Conservation (phyloP, 169 alveolate species). For the Babesia sp. region DNA sequence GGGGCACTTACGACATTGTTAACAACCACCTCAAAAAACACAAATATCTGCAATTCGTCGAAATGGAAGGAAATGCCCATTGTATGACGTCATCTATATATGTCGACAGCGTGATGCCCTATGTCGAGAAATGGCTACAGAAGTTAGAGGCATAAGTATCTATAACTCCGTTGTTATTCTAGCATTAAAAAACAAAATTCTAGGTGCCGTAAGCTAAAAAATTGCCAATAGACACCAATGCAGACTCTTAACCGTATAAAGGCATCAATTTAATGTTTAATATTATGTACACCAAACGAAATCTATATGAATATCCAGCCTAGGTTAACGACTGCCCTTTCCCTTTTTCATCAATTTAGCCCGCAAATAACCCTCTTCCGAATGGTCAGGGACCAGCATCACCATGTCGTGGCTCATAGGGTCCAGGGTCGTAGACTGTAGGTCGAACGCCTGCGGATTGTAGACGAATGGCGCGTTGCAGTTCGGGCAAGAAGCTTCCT, state of each 20-base stretch:
- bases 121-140: slow-evolving; percentile 10
- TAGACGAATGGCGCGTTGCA: slow-evolving; percentile 41
- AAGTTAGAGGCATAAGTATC: neutral
- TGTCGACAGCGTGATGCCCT: slow-evolving; percentile 21
- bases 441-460: slow-evolving; percentile 47
- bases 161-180: too few relatives aligned
- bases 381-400: slow-evolving; percentile 51
- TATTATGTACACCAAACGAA: too few relatives aligned
- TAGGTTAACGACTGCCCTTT: too few relatives aligned
- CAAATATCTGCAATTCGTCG: slow-evolving; percentile 19
- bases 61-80: slow-evolving; percentile 49
- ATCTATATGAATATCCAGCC: too few relatives aligned
- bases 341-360: slow-evolving; percentile 23
- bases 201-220: too few relatives aligned
- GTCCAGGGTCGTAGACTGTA: slow-evolving; percentile 20
- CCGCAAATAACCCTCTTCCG: slow-evolving; percentile 52
- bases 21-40: slow-evolving; percentile 6
- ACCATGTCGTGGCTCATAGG: slow-evolving; percentile 42
- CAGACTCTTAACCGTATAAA: too few relatives aligned
- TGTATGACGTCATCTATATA: slow-evolving; percentile 51
- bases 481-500: slow-evolving; percentile 44
- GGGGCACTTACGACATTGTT: slow-evolving; percentile 45
- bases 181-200: too few relatives aligned
- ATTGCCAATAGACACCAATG: too few relatives aligned
- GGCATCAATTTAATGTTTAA: too few relatives aligned